Percentiles rank a stretch among this genome's conserved stretches.
Conservation (phyloP, 768 basidiomycete species). For the Kwoniella shandongensis region DNA sequence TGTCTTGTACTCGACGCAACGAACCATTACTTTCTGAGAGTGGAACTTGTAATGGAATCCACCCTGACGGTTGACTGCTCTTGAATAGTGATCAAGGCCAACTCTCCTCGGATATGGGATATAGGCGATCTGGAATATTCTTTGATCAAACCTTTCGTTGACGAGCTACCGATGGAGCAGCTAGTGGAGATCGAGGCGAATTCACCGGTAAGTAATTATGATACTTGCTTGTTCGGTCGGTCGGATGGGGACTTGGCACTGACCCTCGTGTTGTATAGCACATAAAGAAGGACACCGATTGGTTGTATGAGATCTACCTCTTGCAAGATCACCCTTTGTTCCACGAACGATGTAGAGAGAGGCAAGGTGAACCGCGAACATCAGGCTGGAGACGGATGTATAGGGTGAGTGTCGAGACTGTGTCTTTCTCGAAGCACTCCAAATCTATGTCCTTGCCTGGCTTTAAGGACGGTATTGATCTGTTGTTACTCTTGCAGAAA, state of each 20-base stretch:
- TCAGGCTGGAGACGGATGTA: conserved; percentile 46
- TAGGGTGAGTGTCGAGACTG: conserved; percentile 33
- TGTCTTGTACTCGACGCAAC: no score
- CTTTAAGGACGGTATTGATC: neutral
- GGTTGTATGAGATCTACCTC: conserved; percentile 42
- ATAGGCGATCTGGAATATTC: conserved; percentile 39
- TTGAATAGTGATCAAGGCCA: conserved; percentile 36
- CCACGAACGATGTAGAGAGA: conserved; percentile 28
- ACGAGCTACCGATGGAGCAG: conserved; percentile 37
- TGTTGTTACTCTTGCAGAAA: conserved; percentile 20
- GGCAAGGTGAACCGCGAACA: conserved; percentile 32
- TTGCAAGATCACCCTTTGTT: conserved; percentile 31
- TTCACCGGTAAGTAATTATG: conserved; percentile 32
- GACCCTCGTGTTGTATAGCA: conserved; percentile 12
- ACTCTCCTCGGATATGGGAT: conserved; percentile 35
- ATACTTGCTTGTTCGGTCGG: neutral
- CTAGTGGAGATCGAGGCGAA: conserved; percentile 30
- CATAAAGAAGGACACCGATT: conserved; percentile 45
- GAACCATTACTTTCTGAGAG: no score
- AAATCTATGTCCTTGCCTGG: neutral
- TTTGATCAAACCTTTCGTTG: conserved; percentile 30
- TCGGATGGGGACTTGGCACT: neutral
- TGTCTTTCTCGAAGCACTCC: no score
- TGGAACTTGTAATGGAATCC: no score
- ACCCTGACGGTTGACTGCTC: no score